A percentile compares a stretch with the other conserved stretches of the same genome.
Evolutionary conservation across 2,329 filamentous ascomycete species (phyloP).

Genomic region (Exserohilum rostratum): DNA sequence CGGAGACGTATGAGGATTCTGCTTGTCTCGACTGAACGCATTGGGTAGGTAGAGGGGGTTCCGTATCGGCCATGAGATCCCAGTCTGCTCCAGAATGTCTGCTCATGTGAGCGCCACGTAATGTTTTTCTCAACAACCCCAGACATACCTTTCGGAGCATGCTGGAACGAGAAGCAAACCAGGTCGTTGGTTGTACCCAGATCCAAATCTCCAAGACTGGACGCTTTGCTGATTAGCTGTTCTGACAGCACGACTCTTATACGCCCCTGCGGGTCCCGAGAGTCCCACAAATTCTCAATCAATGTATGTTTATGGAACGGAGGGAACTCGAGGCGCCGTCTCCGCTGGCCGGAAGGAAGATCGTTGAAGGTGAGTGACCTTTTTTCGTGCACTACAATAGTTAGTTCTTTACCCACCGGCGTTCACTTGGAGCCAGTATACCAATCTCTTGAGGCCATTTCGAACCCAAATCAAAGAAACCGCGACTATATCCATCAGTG

Average conservation of each 20-base stretch:
- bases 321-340: constrained; percentile 69
- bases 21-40: constrained; percentile 5
- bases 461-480: constrained; percentile 31
- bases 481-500: constrained; percentile 35
- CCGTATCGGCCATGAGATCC: constrained; percentile 77
- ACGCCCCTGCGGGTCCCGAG: constrained; percentile 72
- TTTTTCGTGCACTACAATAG: constrained; percentile 33
- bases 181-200: constrained; percentile 74
- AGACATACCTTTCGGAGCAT: constrained; percentile 74
- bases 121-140: not conserved
- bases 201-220: constrained; percentile 25
- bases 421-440: constrained; percentile 6
- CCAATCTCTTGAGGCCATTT: constrained; percentile 45
- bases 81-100: constrained; percentile 75
- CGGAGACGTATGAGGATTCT: constrained; percentile 5
- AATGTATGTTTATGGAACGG: constrained; percentile 72
- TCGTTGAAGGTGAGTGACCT: constrained; percentile 19
- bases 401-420: not conserved
- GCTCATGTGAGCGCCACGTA: constrained; percentile 20
- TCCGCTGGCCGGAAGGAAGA: constrained; percentile 62
- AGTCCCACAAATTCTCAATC: constrained; percentile 72
- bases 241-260: constrained; percentile 75
- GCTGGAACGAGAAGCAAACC: constrained; percentile 81
- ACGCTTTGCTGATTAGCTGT: constrained; percentile 64
- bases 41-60: constrained; percentile 39